Evolutionary conservation across 805 yeast species (phyloP).

Genomic region (Henningerozyma blattae): DNA sequence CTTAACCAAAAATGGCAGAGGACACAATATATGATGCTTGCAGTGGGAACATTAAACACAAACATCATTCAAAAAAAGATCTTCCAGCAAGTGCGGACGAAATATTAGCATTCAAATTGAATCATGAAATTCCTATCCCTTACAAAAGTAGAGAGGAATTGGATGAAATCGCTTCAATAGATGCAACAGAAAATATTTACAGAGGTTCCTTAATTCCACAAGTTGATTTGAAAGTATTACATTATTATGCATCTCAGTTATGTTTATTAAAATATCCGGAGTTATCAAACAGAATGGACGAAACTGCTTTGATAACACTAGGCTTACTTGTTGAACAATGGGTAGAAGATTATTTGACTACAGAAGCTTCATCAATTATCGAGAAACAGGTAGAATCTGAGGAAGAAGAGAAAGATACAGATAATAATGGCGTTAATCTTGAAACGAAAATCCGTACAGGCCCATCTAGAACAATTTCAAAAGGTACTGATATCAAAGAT

Average conservation of each 20-base stretch:
- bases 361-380: neutral
- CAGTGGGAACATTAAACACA: neutral
- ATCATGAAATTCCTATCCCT: conserved; percentile 22
- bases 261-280: conserved; percentile 21
- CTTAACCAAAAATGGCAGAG: neutral
- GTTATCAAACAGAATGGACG: conserved; percentile 22
- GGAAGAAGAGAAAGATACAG: neutral
- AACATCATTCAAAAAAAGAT: neutral
- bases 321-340: conserved; percentile 28
- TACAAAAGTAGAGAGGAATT: conserved; percentile 21
- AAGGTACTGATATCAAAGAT: too few species aligned
- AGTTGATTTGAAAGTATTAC: conserved; percentile 25
- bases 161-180: conserved; percentile 10
- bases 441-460: neutral
- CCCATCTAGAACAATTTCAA: neutral
- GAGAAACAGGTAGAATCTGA: neutral
- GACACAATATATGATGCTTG: neutral
- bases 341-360: conserved; percentile 22
- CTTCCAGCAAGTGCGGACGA: conserved; percentile 23
- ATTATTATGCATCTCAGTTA: conserved; percentile 25
- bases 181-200: conserved; percentile 15
- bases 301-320: conserved; percentile 25
- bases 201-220: conserved; percentile 19
- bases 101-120: conserved; percentile 16
- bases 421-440: too few species aligned